Evolutionary conservation across 2,329 filamentous ascomycete genomes (phyloP).

Genomic region (Torrubiellomyces zombiae): DNA sequence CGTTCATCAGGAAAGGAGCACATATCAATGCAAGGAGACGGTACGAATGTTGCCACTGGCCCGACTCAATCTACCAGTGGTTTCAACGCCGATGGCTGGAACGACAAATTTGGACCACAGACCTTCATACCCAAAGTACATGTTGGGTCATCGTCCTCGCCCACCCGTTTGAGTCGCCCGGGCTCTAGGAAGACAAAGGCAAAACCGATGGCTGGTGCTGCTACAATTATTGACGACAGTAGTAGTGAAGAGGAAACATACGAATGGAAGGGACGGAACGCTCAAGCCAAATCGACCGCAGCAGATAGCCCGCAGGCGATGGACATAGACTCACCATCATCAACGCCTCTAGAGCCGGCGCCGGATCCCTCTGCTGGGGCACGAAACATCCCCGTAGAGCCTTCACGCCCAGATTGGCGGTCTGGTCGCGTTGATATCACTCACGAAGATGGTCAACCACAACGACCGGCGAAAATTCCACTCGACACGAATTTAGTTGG

Average conservation of each 20-base stretch:
- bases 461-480: slow-evolving; percentile 6
- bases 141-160: slow-evolving; percentile 23
- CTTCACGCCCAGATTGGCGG: slow-evolving; percentile 42
- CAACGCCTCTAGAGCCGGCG: slow-evolving; percentile 10
- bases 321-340: slow-evolving; percentile 43
- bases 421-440: slow-evolving; percentile 25
- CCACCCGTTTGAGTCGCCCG: slow-evolving; percentile 24
- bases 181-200: slow-evolving; percentile 44
- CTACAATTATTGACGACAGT: slow-evolving; percentile 29
- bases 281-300: slow-evolving; percentile 11
- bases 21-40: slow-evolving; percentile 12
- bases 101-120: slow-evolving; percentile 33
- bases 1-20: too few species aligned
- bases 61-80: slow-evolving; percentile 11
- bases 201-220: slow-evolving; percentile 29
- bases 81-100: slow-evolving; percentile 39
- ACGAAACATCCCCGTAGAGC: slow-evolving; percentile 41
- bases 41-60: slow-evolving; percentile 8
- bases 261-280: slow-evolving; percentile 18
- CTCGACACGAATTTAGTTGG: slow-evolving; percentile 23
- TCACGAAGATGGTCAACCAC: slow-evolving; percentile 8
- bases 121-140: slow-evolving; percentile 33
- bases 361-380: slow-evolving; percentile 12
- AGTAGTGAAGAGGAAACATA: slow-evolving; percentile 25
- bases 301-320: slow-evolving; percentile 40